A percentile compares a stretch with the other conserved stretches of the same genome.
Conservation (phyloP, 2,329 filamentous ascomycete species). For the Neopestalotiopsis clavispora region DNA sequence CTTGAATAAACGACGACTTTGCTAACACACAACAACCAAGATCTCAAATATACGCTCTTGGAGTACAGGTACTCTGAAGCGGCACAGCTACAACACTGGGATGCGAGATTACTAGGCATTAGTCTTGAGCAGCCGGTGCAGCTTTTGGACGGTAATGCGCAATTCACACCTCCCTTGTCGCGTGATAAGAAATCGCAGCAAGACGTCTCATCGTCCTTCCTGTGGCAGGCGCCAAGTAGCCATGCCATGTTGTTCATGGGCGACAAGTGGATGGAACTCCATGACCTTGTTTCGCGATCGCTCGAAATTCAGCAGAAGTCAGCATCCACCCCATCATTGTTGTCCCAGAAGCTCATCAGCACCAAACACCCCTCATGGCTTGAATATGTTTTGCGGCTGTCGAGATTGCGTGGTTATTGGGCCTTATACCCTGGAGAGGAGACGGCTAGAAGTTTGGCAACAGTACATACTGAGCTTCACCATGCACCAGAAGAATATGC, state of each 20-base stretch:
- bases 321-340: constrained; percentile 42
- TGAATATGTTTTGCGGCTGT: constrained; percentile 76
- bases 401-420: constrained; percentile 76
- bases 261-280: constrained; percentile 84
- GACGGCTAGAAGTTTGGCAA: constrained; percentile 63
- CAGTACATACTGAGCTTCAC: constrained; percentile 77
- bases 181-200: constrained; percentile 30
- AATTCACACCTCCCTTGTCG: constrained; percentile 52
- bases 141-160: constrained; percentile 63
- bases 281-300: constrained; percentile 74
- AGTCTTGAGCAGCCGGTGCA: constrained; percentile 76
- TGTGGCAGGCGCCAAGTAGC: constrained; percentile 85
- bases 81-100: constrained; percentile 48
- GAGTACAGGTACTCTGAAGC: constrained; percentile 74
- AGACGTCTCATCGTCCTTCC: constrained; percentile 61
- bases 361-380: constrained; percentile 37
- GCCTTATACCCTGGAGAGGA: constrained; percentile 76
- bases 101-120: constrained; percentile 72
- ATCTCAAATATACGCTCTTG: constrained; percentile 78
- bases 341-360: constrained; percentile 52
- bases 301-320: constrained; percentile 50
- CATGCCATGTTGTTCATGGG: constrained; percentile 85
- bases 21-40: constrained; percentile 35
- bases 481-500: constrained; percentile 72
- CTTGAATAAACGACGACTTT: neutral